A percentile compares a stretch with the other conserved stretches of the same genome.
Conservation (phyloP, 2,329 filamentous ascomycete species). For the Cladosporium velox region DNA sequence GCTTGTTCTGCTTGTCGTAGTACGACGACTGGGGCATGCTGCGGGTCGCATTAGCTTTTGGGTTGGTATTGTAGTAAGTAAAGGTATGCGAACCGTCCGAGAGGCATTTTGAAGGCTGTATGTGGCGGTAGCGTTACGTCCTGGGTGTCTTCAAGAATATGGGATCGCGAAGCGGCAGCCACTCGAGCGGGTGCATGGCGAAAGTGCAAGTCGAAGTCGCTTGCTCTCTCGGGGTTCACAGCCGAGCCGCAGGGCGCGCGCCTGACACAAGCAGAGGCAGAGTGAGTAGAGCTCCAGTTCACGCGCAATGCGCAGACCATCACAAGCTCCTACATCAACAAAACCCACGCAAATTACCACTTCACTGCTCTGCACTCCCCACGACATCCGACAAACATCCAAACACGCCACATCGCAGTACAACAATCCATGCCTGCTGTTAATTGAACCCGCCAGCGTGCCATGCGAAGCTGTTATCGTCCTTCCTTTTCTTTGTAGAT, state of each 20-base stretch:
- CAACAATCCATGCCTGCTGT: not conserved
- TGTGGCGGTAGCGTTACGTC: not conserved
- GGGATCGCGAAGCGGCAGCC: not conserved
- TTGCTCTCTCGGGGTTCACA: slow-evolving; percentile 8
- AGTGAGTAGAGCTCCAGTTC: slow-evolving; percentile 9
- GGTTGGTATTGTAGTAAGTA: too few species aligned
- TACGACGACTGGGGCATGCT: slow-evolving; percentile 74
- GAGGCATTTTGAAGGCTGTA: slow-evolving; percentile 25
- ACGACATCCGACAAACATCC: slow-evolving; percentile 7
- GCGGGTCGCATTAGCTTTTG: slow-evolving; percentile 25
- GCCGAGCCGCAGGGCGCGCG: slow-evolving; percentile 9
- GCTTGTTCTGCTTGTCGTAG: slow-evolving; percentile 85
- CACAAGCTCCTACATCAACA: slow-evolving; percentile 6
- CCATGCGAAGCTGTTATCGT: slow-evolving; percentile 16
- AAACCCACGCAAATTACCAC: slow-evolving; percentile 1
- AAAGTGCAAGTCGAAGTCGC: not conserved
- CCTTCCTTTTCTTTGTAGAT: slow-evolving; percentile 21
- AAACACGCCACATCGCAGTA: not conserved
- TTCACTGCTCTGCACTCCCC: not conserved
- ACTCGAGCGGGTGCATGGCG: not conserved
- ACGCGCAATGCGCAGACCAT: slow-evolving; percentile 12
- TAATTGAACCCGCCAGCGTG: slow-evolving; percentile 10
- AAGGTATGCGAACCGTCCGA: slow-evolving; percentile 26
- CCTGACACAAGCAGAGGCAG: not conserved
- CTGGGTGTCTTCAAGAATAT: not conserved